Evolutionary conservation across 768 basidiomycete species (phyloP), one percentile per base, ranked within the genome.

Genomic region (Naganishia vaughanmartiniae): DNA sequence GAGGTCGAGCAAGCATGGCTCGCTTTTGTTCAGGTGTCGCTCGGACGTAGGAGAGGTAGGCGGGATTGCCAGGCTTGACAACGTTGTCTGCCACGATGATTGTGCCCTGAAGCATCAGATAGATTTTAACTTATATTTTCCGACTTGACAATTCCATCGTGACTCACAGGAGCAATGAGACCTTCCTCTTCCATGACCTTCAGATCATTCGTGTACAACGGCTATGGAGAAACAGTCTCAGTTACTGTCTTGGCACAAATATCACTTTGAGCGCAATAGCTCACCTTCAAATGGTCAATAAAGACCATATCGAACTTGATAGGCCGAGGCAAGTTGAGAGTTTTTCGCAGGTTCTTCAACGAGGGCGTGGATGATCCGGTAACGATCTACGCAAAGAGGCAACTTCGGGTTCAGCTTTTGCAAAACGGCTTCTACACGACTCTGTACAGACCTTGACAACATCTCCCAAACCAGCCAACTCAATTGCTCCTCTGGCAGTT

Each of bases 31-130:
- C 70, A 1, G 78, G 76, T 30, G 74, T 76, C 21, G 76, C 75
- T 65, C 79, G 73, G 33, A 80, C 78, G 65, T 74, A 80, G n/a
- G 76, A 76, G 42, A 80, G 75, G 70, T 80, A 80, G 53, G 77
- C 73, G 10, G 79, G 79, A 65, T 80, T 80, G 9, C 79, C 79
- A 36, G 78, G 78, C 56, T 78, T 80, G 70, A 80, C 77, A n/a
- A 80, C 79, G 69, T 78, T 78, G 73, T 80, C 79, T 34, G 79
- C 79, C 24, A 80, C 76, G n/a, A 78, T 68, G 58, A 75, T 71
- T 31, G 79, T 80, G 11, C 78, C 78, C 78, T 79, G 28, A 7
- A 28, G 17, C 21, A 24, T n/a, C 48, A 36, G 26, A 14, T 10
- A 10, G 6, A 31, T n/a, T 36, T 51, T 36, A 45, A 31, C 26